Base-by-base conservation (phyloP, 108 stramenopile species). In the Hondaea fermentalgiana region DNA sequence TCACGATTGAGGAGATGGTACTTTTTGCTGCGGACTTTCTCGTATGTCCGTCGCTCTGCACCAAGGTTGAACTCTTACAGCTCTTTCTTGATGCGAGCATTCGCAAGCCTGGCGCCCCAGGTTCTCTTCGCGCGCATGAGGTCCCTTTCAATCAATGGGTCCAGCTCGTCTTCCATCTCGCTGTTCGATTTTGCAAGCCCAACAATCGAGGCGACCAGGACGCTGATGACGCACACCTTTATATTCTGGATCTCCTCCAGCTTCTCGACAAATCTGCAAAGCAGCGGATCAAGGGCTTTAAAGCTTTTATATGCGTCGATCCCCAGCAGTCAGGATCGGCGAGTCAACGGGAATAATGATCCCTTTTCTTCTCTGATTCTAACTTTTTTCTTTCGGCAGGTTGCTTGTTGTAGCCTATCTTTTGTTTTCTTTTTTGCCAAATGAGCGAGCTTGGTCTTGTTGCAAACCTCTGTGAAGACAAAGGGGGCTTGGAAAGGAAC, bases 141-240 rank as follows among this genome's bases (percentile, higher is more conserved):
- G 45, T 83, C n/a, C 76, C 76, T 2, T 83, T 83, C 51, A 83
- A 83, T 83, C 76, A 83, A 4, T 83, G 76, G 76, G 76, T 83
- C 17, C 76, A 83, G 51, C 51, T 83, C 28, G 51, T 83, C 0
- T 83, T 83, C 23, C 76, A 83, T 35, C 49, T 53, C 25, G 45
- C 76, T 23, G 25, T 83, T 28, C 76, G 76, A 6, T 83, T 83
- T 45, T 83, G 45, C 51, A 83, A 83, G 51, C 76, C 51, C 10
- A 53, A 1, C 10, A 69, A 83, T 2, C 19, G 28, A 6, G 76
- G 23, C 43, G 45, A 12, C 51, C 49, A 47, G 23, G 76, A 83
- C 45, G 49, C 76, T 53, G 76, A 83, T 6, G 76, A 69, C 42
- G 64, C 64, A 17, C 64, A 69, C 25, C 42, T 69, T 10, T 4